Percentiles rank a stretch among this genome's conserved stretches.
Evolutionary conservation across 495 filamentous ascomycete species (phyloP).

Genomic region (Tuber calosporum): DNA sequence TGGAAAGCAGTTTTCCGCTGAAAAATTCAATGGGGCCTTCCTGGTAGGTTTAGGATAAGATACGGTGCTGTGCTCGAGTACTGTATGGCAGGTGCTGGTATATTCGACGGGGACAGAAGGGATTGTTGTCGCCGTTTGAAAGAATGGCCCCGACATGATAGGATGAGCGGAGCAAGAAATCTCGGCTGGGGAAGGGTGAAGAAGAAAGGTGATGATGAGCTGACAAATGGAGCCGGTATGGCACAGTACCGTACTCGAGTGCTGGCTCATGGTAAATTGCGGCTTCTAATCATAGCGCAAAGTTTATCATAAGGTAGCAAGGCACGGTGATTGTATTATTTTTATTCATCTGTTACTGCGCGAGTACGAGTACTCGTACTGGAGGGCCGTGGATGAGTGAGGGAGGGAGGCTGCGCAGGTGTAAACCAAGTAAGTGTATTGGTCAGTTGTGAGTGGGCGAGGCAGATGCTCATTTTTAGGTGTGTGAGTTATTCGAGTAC

Average conservation of each 20-base stretch:
- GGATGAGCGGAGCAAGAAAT: not conserved
- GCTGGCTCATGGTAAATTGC: not conserved
- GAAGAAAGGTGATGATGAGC: not conserved
- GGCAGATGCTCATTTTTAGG: not conserved
- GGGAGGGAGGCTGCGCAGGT: not conserved
- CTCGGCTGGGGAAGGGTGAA: not conserved
- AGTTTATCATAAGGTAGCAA: no score
- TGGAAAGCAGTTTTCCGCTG: conserved; percentile 23
- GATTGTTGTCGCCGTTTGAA: not conserved
- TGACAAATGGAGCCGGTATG: no score
- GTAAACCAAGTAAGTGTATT: not conserved
- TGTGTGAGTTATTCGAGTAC: not conserved
- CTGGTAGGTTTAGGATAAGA: not conserved
- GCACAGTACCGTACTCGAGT: not conserved
- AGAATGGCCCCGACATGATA: not conserved
- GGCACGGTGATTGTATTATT: not conserved
- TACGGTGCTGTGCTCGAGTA: not conserved
- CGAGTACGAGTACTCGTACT: no score
- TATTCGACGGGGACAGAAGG: not conserved
- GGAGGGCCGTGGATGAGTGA: not conserved
- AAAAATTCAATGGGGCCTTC: conserved; percentile 10
- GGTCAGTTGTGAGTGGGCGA: not conserved
- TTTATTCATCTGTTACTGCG: not conserved
- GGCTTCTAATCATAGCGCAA: not conserved
- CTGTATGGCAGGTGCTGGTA: no score